A percentile compares a stretch with the other conserved stretches of the same genome.
Evolutionary conservation across 116 monocot species (phyloP).

Genomic region (Cymodocea nodosa): DNA sequence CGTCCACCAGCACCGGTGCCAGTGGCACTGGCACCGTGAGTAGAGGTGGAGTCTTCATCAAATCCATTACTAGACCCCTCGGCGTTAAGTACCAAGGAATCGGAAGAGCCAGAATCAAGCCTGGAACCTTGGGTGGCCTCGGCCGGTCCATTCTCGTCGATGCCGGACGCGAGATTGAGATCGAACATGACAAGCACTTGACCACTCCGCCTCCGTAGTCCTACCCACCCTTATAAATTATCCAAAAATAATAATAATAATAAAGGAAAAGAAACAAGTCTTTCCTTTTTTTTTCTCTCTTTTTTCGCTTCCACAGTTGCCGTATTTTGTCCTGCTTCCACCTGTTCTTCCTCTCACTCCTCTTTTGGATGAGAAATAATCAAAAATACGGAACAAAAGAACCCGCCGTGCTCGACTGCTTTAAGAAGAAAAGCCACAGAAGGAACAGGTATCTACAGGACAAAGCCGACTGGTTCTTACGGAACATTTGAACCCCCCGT

Average conservation of each 20-base stretch:
- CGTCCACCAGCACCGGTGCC: neutral
- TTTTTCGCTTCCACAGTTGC: neutral
- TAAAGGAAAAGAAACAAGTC: neutral
- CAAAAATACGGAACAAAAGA: neutral
- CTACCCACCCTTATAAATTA: neutral
- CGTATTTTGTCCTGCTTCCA: neutral
- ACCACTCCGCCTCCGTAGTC: neutral
- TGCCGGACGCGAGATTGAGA: constrained; percentile 45
- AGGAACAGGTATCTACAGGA: constrained; percentile 19
- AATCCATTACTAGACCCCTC: constrained; percentile 19
- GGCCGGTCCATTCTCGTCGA: constrained; percentile 1
- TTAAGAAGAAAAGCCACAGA: constrained; percentile 17
- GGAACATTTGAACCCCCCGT: constrained; percentile 6
- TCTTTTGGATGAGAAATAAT: neutral
- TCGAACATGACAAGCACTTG: constrained; percentile 23
- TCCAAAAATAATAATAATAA: too few species aligned
- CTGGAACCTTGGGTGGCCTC: constrained; percentile 1
- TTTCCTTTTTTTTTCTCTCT: neutral
- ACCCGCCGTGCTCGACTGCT: neutral
- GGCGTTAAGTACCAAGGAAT: constrained; percentile 53
- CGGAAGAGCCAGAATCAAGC: constrained; percentile 36
- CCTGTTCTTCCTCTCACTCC: neutral
- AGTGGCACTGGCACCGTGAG: neutral
- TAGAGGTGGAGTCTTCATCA: constrained; percentile 26
- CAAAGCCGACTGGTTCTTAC: constrained; percentile 18